Evolutionary conservation across 73 alveolate genomes (phyloP).

Genomic region (Tetrahymena borealis): DNA sequence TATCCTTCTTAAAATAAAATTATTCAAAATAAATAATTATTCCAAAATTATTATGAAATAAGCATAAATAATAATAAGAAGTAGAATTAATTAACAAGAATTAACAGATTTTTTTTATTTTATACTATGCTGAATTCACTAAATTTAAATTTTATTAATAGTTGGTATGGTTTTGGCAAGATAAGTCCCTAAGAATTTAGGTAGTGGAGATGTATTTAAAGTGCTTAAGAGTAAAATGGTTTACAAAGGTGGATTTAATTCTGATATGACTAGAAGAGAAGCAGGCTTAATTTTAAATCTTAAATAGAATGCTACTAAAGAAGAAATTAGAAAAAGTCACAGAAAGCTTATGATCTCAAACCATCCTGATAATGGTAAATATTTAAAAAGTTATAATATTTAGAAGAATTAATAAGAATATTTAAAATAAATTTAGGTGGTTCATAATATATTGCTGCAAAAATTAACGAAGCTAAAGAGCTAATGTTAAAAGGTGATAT

Average conservation of each 20-base stretch:
- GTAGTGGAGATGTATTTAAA: not conserved
- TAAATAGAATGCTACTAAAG: conserved; percentile 50
- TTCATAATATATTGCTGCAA: conserved; percentile 72
- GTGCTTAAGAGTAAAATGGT: not conserved
- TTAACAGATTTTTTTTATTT: not conserved
- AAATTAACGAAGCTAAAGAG: conserved; percentile 90
- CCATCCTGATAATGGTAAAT: conserved; percentile 78
- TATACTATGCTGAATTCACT: not conserved
- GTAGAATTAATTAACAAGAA: too few relatives aligned
- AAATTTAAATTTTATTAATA: not conserved
- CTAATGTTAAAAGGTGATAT: conserved; percentile 19
- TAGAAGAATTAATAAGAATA: not conserved
- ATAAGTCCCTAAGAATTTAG: not conserved
- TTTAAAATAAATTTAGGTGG: conserved; percentile 54
- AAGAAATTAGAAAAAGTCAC: conserved; percentile 58
- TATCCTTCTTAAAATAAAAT: not conserved
- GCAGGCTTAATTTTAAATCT: conserved; percentile 74
- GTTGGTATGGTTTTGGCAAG: conserved; percentile 1
- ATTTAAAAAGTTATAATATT: not conserved
- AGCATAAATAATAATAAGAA: too few relatives aligned
- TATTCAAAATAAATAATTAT: too few relatives aligned
- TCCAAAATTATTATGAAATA: too few relatives aligned
- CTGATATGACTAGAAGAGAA: conserved; percentile 64
- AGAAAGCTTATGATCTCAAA: conserved; percentile 71
- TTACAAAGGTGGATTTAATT: conserved; percentile 64